phyloP scores from a whole-genome alignment of 2,329 filamentous ascomycete species.

The Ceratocystis ficicola region DNA sequence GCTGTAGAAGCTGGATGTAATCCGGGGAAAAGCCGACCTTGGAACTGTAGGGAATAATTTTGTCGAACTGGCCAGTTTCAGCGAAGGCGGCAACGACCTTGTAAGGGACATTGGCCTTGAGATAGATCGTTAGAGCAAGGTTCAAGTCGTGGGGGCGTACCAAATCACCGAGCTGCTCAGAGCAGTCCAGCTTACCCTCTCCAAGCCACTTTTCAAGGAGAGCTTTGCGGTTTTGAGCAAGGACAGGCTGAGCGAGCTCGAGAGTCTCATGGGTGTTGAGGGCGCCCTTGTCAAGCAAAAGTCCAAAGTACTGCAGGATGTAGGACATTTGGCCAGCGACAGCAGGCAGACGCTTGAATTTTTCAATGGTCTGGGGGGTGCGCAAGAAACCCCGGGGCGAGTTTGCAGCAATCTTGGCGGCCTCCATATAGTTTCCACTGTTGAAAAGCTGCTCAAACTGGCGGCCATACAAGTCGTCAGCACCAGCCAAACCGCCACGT shows the following conservation, averaged over 20 bases:
- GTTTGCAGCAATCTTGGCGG: constrained; percentile 91
- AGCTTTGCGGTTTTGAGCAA: constrained; percentile 89
- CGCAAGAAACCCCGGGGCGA: constrained; percentile 92
- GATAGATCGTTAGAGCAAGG: constrained; percentile 78
- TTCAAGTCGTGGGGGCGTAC: constrained; percentile 80
- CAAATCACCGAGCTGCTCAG: constrained; percentile 90
- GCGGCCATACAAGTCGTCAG: constrained; percentile 82
- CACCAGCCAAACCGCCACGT: constrained; percentile 81
- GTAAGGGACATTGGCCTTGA: constrained; percentile 77
- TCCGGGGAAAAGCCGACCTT: constrained; percentile 86
- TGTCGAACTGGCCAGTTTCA: constrained; percentile 91
- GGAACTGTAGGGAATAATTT: constrained; percentile 83
- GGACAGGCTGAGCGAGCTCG: constrained; percentile 82
- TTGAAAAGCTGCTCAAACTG: constrained; percentile 84
- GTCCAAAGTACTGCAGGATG: constrained; percentile 94
- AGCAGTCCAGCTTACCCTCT: constrained; percentile 91
- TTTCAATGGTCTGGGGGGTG: constrained; percentile 87
- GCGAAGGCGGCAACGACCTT: constrained; percentile 94
- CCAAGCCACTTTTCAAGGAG: constrained; percentile 95
- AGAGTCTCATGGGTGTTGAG: constrained; percentile 90
- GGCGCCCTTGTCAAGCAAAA: constrained; percentile 87
- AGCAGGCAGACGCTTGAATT: constrained; percentile 76
- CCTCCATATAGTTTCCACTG: constrained; percentile 69
- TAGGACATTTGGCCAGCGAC: constrained; percentile 79
- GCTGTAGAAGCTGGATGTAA: constrained; percentile 80